These are phyloP conservation scores for Ephemerocybe angulata DNA, from an alignment of 768 basidiomycete genomes.

Conservation along the genomic window DNA sequence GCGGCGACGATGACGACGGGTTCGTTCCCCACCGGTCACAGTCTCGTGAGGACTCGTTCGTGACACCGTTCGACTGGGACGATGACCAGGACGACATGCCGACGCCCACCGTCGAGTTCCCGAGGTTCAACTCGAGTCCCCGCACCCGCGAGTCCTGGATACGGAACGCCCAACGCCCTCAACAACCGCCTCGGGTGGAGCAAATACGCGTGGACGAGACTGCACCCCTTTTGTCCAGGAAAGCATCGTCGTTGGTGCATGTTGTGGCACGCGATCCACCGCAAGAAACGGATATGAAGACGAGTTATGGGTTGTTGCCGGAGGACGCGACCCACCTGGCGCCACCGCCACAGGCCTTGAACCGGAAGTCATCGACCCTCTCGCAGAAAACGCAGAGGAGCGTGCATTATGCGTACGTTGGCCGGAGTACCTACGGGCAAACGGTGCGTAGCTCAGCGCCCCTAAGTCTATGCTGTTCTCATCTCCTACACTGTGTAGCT, in stretches of 20 bases:
- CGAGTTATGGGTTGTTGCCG: constrained; percentile 1
- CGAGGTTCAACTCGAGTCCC: neutral
- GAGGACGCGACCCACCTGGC: constrained; percentile 8
- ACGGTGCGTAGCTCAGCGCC: constrained; percentile 50
- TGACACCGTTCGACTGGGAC: constrained; percentile 30
- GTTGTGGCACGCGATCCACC: no score
- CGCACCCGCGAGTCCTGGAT: neutral
- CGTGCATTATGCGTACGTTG: constrained; percentile 35
- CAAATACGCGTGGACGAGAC: constrained; percentile 16
- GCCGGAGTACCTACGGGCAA: constrained; percentile 71
- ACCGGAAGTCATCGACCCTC: constrained; percentile 30
- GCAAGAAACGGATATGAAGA: neutral
- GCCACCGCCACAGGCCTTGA: constrained; percentile 13
- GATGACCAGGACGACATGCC: constrained; percentile 24
- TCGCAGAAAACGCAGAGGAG: constrained; percentile 22
- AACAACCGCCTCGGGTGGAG: constrained; percentile 4
- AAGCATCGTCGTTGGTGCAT: no score
- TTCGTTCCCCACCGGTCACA: constrained; percentile 5
- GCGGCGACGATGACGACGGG: constrained; percentile 18
- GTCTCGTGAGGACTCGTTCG: constrained; percentile 23
- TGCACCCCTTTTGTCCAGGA: constrained; percentile 40
- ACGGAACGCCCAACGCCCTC: neutral
- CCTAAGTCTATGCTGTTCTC: no score
- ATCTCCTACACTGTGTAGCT: constrained; percentile 44
- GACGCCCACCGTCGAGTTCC: neutral